Evolutionary conservation across 176 grass and related monocot species (phyloP), one percentile per base, ranked within the genome.

Genomic region (Raddia guianensis): DNA sequence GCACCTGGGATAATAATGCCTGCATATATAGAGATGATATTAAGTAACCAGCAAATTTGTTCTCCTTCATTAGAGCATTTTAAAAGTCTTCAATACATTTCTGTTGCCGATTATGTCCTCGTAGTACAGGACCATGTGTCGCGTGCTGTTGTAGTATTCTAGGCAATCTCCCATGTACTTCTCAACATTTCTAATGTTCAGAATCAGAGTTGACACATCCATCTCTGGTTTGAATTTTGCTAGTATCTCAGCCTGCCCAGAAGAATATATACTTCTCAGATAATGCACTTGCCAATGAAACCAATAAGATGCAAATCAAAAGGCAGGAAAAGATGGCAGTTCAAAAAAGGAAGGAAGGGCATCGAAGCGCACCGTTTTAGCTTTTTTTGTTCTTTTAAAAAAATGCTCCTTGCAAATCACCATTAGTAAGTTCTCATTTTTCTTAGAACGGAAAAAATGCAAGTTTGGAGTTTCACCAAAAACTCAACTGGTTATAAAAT

Each of bases 211-310:
- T 1, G 83, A 83, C 14, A 74, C 76, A 65, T 93, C 89, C 70
- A 98, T 76, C 69, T 87, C 69, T 1, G 90, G 95, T 73, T 87
- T 98, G 90, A 95, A 98, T 87, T 86, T 91, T 15, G 95, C 95
- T 57, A 98, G 63, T 86, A 95, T 89, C 79, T 93, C 90, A 73
- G 90, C 95, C 95, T 95, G 80, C 50, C 14, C 46, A 84, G 21
- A 85, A 49, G 56, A 82, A 89, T 49, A 63, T 16, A 63, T 21
- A 55, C 8, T 74, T 12, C 20, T 79, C 68, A 83, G 86, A 45
- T 14, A 60, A 73, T 47, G 13, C 19, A 32, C 65, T 58, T 62
- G 20, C 5, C 9, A 81, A 34, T 50, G 61, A 35, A 15, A 56
- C n/a, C n/a, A 71, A 60, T 15, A 81, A 13, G 66, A 10, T 72